These are phyloP conservation scores for Plicaturopsis crispa DNA, from an alignment of 768 basidiomycete species.

Conservation along the genomic window DNA sequence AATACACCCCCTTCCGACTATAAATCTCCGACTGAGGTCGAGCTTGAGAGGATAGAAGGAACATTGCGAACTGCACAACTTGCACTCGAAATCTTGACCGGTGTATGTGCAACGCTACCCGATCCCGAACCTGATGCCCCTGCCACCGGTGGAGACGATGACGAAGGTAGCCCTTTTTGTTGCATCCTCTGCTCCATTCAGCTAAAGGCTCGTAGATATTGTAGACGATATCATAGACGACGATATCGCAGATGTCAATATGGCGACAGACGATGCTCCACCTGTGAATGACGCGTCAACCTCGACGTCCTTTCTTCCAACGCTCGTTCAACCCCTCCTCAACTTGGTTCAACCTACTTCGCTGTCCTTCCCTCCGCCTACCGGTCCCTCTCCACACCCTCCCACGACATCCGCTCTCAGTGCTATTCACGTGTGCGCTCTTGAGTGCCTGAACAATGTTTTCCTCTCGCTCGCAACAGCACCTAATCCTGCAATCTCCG, in stretches of 20 bases:
- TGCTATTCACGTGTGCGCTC: conserved; percentile 74
- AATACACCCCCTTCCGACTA: conserved; percentile 72
- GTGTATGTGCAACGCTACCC: conserved; percentile 80
- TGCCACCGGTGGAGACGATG: conserved; percentile 25
- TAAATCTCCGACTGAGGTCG: conserved; percentile 56
- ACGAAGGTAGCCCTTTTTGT: conserved; percentile 19
- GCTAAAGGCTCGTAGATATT: too few relatives aligned
- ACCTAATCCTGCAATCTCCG: conserved; percentile 30
- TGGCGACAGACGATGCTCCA: conserved; percentile 27
- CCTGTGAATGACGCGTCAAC: conserved; percentile 15
- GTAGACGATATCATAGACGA: too few relatives aligned
- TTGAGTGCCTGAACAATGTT: conserved; percentile 88
- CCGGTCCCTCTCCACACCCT: conserved; percentile 67
- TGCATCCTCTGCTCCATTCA: too few relatives aligned
- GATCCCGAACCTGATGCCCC: conserved; percentile 49
- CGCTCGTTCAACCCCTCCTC: conserved; percentile 63
- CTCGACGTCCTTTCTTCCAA: conserved; percentile 42
- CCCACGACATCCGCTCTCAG: conserved; percentile 84
- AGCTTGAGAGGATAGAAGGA: conserved; percentile 68
- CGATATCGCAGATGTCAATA: conserved; percentile 33
- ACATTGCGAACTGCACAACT: conserved; percentile 69
- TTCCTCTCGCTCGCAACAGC: conserved; percentile 64
- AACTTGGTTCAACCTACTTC: conserved; percentile 65
- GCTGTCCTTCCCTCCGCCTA: conserved; percentile 75
- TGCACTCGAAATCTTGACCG: conserved; percentile 84